Evolutionary conservation across 768 basidiomycete genomes (phyloP).

Genomic region (Leccinum barrowsii): DNA sequence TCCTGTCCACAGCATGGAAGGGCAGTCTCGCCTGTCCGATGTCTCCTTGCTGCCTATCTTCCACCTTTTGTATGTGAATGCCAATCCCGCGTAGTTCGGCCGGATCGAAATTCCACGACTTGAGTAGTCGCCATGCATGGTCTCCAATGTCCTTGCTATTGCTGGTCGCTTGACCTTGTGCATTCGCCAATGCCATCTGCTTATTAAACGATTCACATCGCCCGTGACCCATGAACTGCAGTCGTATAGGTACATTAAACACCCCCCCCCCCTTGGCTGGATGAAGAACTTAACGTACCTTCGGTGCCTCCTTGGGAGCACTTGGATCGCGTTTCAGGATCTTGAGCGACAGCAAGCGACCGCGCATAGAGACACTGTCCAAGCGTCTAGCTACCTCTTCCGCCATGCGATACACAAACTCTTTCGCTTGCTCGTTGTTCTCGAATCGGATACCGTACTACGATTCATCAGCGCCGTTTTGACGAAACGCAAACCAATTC

Average conservation of each 20-base stretch:
- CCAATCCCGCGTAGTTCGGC: slow-evolving; percentile 89
- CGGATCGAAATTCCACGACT: slow-evolving; percentile 73
- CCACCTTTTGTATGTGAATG: slow-evolving; percentile 87
- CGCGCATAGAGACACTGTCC: slow-evolving; percentile 63
- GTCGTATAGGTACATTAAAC: neutral
- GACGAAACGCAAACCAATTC: neutral
- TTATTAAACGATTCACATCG: slow-evolving; percentile 79
- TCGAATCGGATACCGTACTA: slow-evolving; percentile 97
- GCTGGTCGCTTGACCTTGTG: slow-evolving; percentile 67
- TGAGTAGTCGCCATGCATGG: slow-evolving; percentile 72
- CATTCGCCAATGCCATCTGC: slow-evolving; percentile 55
- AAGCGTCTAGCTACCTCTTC: slow-evolving; percentile 73
- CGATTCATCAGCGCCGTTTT: slow-evolving; percentile 1
- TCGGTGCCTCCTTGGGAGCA: slow-evolving; percentile 87
- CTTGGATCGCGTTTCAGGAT: slow-evolving; percentile 82
- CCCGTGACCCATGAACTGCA: slow-evolving; percentile 89
- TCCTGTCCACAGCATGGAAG: slow-evolving; percentile 41
- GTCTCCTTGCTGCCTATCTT: slow-evolving; percentile 41
- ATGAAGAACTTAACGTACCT: slow-evolving; percentile 46
- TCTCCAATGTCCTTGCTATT: slow-evolving; percentile 69
- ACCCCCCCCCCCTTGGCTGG: neutral
- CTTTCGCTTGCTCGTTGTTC: slow-evolving; percentile 73
- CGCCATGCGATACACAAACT: slow-evolving; percentile 74
- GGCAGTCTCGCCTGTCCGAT: slow-evolving; percentile 58
- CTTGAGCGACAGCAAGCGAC: slow-evolving; percentile 78